Conservation (phyloP, 2,329 filamentous ascomycete species). For the Onygena corvina region DNA sequence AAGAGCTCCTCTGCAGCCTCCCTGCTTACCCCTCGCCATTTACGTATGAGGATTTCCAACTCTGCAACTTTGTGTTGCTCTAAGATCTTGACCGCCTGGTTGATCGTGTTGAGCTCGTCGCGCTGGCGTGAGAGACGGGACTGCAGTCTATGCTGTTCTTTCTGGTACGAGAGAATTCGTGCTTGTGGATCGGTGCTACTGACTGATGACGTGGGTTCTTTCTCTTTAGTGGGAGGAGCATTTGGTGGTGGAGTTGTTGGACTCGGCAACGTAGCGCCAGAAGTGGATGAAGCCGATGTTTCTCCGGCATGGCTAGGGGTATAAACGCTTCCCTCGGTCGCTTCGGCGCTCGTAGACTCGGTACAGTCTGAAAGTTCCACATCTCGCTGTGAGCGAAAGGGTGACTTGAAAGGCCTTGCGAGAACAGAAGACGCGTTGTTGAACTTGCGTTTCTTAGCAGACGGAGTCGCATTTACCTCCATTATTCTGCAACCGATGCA, state of each 20-base stretch:
- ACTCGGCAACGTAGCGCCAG: background rate
- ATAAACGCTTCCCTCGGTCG: background rate
- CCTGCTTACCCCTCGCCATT: conserved; percentile 51
- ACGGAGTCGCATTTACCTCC: background rate
- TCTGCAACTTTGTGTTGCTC: conserved; percentile 39
- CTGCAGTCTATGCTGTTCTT: conserved; percentile 26
- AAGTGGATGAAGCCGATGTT: background rate
- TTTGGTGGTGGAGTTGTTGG: conserved; percentile 10
- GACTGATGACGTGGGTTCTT: too few species aligned
- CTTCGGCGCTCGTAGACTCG: background rate
- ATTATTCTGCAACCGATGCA: too few species aligned
- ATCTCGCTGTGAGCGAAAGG: conserved; percentile 36
- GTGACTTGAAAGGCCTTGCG: conserved; percentile 61
- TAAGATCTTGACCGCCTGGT: conserved; percentile 44
- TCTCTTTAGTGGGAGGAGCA: background rate
- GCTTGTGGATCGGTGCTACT: background rate
- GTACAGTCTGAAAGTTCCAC: background rate
- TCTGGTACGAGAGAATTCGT: conserved; percentile 26
- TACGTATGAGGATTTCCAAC: conserved; percentile 43
- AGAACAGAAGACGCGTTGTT: conserved; percentile 47
- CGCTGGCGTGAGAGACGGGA: conserved; percentile 24
- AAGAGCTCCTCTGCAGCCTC: conserved; percentile 58
- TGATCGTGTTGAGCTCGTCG: conserved; percentile 38
- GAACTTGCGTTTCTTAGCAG: conserved; percentile 50
- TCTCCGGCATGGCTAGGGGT: background rate